Evolutionary conservation across 352 stramenopile species (phyloP).

Genomic region (Globisporangium orthogonon): DNA sequence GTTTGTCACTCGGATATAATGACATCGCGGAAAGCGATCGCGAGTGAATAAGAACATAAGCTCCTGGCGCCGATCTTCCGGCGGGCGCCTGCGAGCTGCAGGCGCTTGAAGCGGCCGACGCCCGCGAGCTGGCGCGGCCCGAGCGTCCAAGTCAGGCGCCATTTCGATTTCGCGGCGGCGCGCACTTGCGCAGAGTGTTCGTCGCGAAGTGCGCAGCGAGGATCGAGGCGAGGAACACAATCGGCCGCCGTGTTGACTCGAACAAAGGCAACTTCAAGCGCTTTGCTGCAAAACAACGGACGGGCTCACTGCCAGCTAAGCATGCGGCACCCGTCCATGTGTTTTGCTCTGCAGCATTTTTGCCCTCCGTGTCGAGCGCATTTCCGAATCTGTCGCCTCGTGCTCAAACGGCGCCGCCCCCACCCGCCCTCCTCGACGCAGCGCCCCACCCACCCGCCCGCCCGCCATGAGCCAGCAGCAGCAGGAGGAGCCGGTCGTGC

Average conservation of each 20-base stretch:
- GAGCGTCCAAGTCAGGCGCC: too few species aligned
- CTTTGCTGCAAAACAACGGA: neutral
- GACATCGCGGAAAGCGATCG: too few species aligned
- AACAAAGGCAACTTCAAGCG: neutral
- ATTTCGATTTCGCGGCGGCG: too few species aligned
- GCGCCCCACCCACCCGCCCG: neutral
- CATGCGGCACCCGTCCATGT: neutral
- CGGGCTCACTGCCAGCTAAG: neutral
- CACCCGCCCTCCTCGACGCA: neutral
- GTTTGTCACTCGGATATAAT: too few species aligned
- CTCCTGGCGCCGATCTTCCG: too few species aligned
- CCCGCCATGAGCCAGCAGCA: neutral
- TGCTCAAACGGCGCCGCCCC: neutral
- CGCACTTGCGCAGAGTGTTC: too few species aligned
- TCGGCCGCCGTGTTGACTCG: neutral
- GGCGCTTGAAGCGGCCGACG: too few species aligned
- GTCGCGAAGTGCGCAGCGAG: too few species aligned
- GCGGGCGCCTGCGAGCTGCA: too few species aligned
- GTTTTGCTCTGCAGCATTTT: neutral
- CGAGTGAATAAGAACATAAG: too few species aligned
- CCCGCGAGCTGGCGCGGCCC: too few species aligned
- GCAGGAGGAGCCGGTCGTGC: constrained; percentile 22
- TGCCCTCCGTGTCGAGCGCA: neutral
- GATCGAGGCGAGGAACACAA: too few species aligned
- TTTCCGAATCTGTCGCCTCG: neutral